Conservation (phyloP, 108 stramenopile genomes). For the Nannochloropsis gaditana region DNA sequence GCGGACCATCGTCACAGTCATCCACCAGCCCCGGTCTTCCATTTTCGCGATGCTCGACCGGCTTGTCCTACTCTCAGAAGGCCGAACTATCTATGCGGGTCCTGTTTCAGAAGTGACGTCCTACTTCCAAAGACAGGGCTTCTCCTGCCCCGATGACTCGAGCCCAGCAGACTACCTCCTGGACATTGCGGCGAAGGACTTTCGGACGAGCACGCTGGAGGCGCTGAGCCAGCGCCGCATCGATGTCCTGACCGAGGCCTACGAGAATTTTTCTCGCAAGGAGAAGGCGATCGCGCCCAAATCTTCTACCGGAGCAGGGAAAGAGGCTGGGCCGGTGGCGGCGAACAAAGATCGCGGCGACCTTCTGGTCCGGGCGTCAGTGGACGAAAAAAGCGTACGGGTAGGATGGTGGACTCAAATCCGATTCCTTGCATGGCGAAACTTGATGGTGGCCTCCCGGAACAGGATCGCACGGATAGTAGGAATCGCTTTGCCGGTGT, state of each 20-base stretch:
- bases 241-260: neutral
- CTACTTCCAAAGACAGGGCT: constrained; percentile 26
- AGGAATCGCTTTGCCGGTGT: neutral
- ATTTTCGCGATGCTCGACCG: constrained; percentile 53
- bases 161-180: constrained; percentile 47
- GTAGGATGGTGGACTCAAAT: neutral
- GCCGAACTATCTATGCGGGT: constrained; percentile 46
- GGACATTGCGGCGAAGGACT: constrained; percentile 43
- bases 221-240: constrained; percentile 11
- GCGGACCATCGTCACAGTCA: constrained; percentile 53
- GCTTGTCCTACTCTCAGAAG: constrained; percentile 49
- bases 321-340: neutral
- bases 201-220: neutral
- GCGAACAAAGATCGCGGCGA: neutral
- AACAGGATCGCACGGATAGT: neutral
- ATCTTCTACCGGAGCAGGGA: no score
- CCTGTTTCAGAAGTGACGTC: constrained; percentile 26
- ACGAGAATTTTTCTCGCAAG: neutral
- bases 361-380: neutral
- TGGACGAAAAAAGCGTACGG: neutral
- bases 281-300: neutral
- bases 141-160: constrained; percentile 30
- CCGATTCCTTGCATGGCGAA: neutral
- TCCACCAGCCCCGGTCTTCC: constrained; percentile 53
- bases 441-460: neutral